Percentiles rank a stretch among this genome's conserved stretches.
These are phyloP conservation scores for Phoma herbarum DNA, from an alignment of 2,329 filamentous ascomycete genomes.

Conservation along the genomic window DNA sequence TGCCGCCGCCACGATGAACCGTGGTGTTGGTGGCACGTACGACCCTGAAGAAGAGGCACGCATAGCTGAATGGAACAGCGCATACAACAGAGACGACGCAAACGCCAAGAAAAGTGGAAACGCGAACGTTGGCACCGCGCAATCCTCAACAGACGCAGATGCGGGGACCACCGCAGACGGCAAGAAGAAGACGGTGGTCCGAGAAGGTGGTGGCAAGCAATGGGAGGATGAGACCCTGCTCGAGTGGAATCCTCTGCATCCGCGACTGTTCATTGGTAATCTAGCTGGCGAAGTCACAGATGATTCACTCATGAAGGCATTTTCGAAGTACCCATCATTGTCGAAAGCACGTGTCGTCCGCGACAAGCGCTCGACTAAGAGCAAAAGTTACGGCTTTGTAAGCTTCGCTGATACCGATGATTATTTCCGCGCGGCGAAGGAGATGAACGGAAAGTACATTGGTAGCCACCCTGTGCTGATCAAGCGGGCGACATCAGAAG, in stretches of 20 bases:
- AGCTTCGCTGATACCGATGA: slow-evolving; percentile 95
- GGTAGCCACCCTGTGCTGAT: slow-evolving; percentile 93
- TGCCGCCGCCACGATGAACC: slow-evolving; percentile 37
- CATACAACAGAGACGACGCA: slow-evolving; percentile 74
- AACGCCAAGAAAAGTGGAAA: slow-evolving; percentile 55
- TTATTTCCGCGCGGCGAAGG: slow-evolving; percentile 93
- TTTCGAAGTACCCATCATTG: slow-evolving; percentile 84
- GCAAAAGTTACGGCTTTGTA: slow-evolving; percentile 95
- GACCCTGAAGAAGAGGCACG: slow-evolving; percentile 88
- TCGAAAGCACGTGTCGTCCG: slow-evolving; percentile 93
- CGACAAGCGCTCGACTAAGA: slow-evolving; percentile 96
- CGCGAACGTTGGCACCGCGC: slow-evolving; percentile 50
- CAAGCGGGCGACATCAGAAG: slow-evolving; percentile 88
- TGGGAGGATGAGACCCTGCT: slow-evolving; percentile 90
- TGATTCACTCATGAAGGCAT: slow-evolving; percentile 93
- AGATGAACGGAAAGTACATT: slow-evolving; percentile 99
- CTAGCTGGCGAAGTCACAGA: slow-evolving; percentile 97
- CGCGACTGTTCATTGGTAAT: slow-evolving; percentile 95
- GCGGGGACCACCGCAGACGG: slow-evolving; percentile 61
- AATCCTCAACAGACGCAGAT: slow-evolving; percentile 55
- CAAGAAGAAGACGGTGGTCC: slow-evolving; percentile 85
- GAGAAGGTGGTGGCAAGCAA: slow-evolving; percentile 87
- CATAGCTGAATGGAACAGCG: slow-evolving; percentile 94
- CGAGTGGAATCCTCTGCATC: slow-evolving; percentile 95
- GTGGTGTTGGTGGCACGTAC: slow-evolving; percentile 51